Evolutionary conservation across 2,329 filamentous ascomycete genomes (phyloP).

Genomic region (Cercospora sp.): DNA sequence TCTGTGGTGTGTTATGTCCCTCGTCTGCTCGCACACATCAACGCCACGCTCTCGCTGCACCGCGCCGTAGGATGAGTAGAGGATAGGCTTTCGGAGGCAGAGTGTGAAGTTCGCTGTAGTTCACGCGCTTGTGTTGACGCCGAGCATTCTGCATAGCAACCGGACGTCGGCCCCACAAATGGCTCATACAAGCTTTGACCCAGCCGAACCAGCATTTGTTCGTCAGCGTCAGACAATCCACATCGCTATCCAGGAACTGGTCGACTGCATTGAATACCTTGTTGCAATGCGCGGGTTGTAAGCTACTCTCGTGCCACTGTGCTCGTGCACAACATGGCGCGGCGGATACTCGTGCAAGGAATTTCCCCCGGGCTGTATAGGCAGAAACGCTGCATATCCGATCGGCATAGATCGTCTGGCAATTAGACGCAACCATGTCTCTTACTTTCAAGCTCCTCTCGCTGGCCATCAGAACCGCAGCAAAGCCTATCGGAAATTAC

Average conservation of each 20-base stretch:
- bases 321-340: background rate
- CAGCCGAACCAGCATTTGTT: background rate
- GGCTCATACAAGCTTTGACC: background rate
- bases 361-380: background rate
- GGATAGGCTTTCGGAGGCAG: constrained; percentile 11
- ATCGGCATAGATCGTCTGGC: background rate
- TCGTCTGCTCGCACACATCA: constrained; percentile 16
- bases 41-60: constrained; percentile 3
- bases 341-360: background rate
- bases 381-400: background rate
- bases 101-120: background rate
- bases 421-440: constrained; percentile 51
- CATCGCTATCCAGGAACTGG: background rate
- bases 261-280: background rate
- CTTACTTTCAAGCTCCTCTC: constrained; percentile 67
- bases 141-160: constrained; percentile 3
- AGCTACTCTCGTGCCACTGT: background rate
- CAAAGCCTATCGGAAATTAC: constrained; percentile 67
- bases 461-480: constrained; percentile 63
- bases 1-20: constrained; percentile 13
- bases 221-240: background rate
- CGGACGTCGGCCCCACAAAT: background rate
- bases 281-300: background rate
- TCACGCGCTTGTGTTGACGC: constrained; percentile 1
- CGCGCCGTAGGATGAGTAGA: background rate